phyloP scores from a whole-genome alignment of 2,329 filamentous ascomycete species.

The Diaporthe sp. region DNA sequence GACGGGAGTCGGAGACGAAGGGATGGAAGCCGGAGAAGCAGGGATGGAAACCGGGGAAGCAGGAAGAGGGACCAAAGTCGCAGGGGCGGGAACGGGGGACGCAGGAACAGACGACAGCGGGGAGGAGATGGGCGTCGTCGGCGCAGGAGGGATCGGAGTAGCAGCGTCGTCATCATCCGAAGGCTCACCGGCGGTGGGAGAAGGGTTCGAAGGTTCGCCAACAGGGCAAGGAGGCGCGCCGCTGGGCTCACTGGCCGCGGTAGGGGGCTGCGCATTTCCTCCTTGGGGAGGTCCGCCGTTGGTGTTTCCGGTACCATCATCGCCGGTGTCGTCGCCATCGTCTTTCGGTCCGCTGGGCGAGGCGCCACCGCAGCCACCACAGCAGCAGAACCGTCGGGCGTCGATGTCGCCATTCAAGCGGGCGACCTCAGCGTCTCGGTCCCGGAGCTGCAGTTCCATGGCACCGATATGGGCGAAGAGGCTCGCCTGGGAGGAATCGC shows the following conservation, averaged over 20 bases:
- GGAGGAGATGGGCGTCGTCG: too few species aligned
- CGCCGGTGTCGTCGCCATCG: not conserved
- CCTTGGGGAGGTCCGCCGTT: not conserved
- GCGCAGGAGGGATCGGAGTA: too few species aligned
- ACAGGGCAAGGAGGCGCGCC: conserved; percentile 21
- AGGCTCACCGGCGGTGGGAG: not conserved
- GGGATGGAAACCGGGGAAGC: not conserved
- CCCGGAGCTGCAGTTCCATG: not conserved
- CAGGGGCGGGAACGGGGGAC: not conserved
- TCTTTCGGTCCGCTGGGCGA: too few species aligned
- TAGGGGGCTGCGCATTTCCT: conserved; percentile 25
- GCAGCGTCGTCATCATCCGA: not conserved
- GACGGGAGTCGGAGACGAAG: too few species aligned
- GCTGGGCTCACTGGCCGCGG: not conserved
- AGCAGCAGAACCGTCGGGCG: not conserved
- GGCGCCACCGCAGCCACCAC: not conserved
- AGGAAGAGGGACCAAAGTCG: not conserved
- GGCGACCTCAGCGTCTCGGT: not conserved
- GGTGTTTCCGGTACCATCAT: not conserved
- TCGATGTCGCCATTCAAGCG: not conserved
- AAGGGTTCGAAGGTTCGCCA: not conserved
- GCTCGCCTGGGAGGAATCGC: not conserved
- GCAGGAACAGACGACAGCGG: too few species aligned
- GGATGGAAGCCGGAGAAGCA: too few species aligned
- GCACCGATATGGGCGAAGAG: not conserved